A percentile compares a stretch with the other conserved stretches of the same genome.
phyloP scores from a whole-genome alignment of 2,329 filamentous ascomycete species.

The Aspergillus felis region DNA sequence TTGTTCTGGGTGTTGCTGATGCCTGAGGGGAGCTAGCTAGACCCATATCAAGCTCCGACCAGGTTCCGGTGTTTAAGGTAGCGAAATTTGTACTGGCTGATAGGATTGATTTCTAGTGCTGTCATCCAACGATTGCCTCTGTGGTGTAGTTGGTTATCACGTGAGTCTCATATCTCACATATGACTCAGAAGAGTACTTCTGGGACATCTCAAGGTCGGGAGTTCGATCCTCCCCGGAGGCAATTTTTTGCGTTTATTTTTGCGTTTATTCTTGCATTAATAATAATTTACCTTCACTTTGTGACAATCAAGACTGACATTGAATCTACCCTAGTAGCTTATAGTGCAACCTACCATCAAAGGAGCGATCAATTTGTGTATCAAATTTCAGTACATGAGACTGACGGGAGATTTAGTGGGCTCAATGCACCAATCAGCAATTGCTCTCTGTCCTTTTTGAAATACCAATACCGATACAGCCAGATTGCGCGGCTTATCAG shows the following conservation, averaged over 20 bases:
- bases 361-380: not conserved
- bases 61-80: too few species aligned
- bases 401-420: not conserved
- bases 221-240: not conserved
- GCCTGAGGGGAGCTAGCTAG: not conserved
- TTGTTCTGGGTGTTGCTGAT: slow-evolving; percentile 1
- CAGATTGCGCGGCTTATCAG: not conserved
- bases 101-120: not conserved
- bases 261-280: too few species aligned
- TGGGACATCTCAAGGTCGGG: not conserved
- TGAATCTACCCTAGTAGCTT: too few species aligned
- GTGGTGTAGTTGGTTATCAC: slow-evolving; percentile 5
- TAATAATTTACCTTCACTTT: too few species aligned
- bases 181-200: not conserved
- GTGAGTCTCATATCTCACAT: slow-evolving; percentile 11
- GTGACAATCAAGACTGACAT: too few species aligned
- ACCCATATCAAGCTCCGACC: not conserved
- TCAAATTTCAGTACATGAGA: not conserved
- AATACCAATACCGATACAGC: not conserved
- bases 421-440: not conserved
- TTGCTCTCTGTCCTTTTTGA: not conserved
- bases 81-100: too few species aligned
- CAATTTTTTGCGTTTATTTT: not conserved
- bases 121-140: not conserved
- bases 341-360: not conserved